Base-by-base conservation (phyloP, 83 land plant genomes). In the Diphasiastrum complanatum region DNA sequence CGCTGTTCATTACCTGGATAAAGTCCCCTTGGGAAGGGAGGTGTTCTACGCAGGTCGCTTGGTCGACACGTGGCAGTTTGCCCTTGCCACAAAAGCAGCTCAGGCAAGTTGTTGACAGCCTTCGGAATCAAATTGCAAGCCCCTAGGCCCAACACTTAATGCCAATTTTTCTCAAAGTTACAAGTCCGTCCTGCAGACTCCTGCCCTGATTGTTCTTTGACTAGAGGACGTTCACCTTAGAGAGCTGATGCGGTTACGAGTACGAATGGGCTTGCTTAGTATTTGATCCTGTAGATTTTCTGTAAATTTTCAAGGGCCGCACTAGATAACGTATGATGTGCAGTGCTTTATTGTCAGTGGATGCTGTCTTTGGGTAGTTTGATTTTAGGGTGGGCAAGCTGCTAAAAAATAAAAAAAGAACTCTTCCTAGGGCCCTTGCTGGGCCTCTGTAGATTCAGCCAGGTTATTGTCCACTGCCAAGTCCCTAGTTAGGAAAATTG, bases 281-380 rank as follows among this genome's bases (percentile, higher is more conserved):
- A 51, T 3, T 5, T 40, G 63, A 65, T 46, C 1, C 64, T 26
- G 3, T 55, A 4, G 64, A 46, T 61, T 61, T 61, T 61, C 64
- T 38, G n/a, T 1, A 61, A 55, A 55, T 6, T 65, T 65, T 65
- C 11, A 28, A n/a, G n/a, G n/a, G n/a, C n/a, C n/a, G n/a, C n/a
- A n/a, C n/a, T n/a, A n/a, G n/a, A n/a, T n/a, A n/a, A 34, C 37
- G 60, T 61, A 47, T 48, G 30, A 62, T 61, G 59, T 46, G 65
- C 65, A 33, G 32, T 47, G 65, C 65, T 62, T 62, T 62, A 27
- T 65, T 37, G n/a, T 36, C 37, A 22, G 1, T 25, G 33, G 67
- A 27, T 12, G 65, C 67, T 65, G 53, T 55, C 53, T 65, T 64
- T 61, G 65, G 5, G 64, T n/a, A n/a, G n/a, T n/a, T n/a, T n/a